A percentile compares a stretch with the other conserved stretches of the same genome.
These are phyloP conservation scores for Rhododendron griersonianum DNA, from an alignment of 148 eudicot species.

Conservation along the genomic window DNA sequence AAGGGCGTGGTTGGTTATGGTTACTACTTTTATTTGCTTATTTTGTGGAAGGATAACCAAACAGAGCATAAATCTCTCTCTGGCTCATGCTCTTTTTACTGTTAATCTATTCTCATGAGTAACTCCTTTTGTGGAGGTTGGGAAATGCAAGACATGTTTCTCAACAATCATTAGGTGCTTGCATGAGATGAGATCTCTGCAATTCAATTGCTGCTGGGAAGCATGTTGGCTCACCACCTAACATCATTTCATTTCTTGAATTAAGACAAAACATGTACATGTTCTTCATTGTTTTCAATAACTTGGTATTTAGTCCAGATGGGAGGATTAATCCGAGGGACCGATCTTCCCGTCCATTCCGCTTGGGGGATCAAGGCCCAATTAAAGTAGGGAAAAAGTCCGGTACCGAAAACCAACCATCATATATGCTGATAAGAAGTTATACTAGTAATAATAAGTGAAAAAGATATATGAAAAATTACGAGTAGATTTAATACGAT, in stretches of 20 bases:
- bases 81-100: slow-evolving; percentile 3
- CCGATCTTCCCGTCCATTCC: neutral
- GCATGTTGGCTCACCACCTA: neutral
- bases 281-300: too few relatives aligned
- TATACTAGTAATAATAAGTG: neutral
- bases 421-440: neutral
- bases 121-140: slow-evolving; percentile 5
- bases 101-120: neutral
- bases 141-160: slow-evolving; percentile 17
- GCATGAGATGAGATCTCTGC: neutral
- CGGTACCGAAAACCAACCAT: neutral
- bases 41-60: neutral
- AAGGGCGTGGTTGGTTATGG: neutral
- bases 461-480: neutral
- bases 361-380: neutral
- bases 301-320: neutral
- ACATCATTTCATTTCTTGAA: neutral
- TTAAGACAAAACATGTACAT: too few relatives aligned
- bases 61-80: neutral
- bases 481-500: too few relatives aligned
- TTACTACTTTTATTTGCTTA: neutral
- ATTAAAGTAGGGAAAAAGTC: neutral
- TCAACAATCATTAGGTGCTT: neutral
- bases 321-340: neutral
- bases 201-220: neutral